Evolutionary conservation across 2,329 filamentous ascomycete genomes (phyloP).

Genomic region (Grosmannia clavigera): DNA sequence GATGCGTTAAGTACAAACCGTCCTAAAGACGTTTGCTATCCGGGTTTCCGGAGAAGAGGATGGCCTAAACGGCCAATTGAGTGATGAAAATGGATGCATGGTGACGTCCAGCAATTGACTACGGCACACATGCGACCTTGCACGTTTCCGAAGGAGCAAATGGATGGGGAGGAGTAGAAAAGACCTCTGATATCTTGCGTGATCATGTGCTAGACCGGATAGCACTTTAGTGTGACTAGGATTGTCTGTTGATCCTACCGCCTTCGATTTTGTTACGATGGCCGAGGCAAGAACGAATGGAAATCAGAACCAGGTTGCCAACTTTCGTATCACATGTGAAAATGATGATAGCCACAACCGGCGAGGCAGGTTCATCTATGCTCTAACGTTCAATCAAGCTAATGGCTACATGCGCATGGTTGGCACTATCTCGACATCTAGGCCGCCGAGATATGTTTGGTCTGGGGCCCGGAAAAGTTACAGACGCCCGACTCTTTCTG

Average conservation of each 20-base stretch:
- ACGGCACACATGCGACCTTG: not conserved
- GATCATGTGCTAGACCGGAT: not conserved
- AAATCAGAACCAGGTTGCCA: not conserved
- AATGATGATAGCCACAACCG: too few species aligned
- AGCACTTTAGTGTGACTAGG: not conserved
- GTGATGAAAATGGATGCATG: not conserved
- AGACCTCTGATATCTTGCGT: not conserved
- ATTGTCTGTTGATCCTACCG: not conserved
- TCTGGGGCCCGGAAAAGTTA: not conserved
- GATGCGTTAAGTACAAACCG: not conserved
- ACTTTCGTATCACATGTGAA: too few species aligned
- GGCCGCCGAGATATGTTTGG: not conserved
- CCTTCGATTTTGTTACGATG: too few species aligned
- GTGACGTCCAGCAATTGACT: not conserved
- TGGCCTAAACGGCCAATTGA: not conserved
- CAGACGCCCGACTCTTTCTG: not conserved
- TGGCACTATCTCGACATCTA: too few species aligned
- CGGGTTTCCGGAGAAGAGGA: not conserved
- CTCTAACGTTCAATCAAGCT: not conserved
- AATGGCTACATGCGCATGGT: too few species aligned
- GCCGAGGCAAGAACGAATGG: not conserved
- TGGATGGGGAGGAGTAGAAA: not conserved
- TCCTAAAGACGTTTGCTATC: not conserved
- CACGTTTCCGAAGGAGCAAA: not conserved
- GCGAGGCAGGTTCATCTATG: not conserved